phyloP scores from a whole-genome alignment of 768 basidiomycete genomes.

The Tricholomella constricta region DNA sequence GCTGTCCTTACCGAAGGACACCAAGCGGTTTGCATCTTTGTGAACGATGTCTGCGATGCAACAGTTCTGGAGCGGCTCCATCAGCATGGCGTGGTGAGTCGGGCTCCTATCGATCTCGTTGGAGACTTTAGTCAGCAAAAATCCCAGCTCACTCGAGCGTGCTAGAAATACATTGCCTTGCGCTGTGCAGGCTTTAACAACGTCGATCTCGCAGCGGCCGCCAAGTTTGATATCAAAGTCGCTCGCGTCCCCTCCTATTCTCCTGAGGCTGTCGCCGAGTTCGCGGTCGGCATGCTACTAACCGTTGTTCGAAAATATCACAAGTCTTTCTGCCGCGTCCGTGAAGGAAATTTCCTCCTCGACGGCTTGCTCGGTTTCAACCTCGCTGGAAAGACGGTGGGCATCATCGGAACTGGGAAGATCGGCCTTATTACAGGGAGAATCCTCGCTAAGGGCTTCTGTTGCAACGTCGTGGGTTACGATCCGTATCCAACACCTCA shows the following conservation, averaged over 20 bases:
- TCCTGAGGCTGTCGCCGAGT: slow-evolving; percentile 46
- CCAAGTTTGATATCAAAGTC: slow-evolving; percentile 35
- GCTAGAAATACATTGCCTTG: slow-evolving; percentile 41
- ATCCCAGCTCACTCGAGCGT: not conserved
- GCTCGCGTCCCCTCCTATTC: slow-evolving; percentile 45
- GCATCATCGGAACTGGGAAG: slow-evolving; percentile 45
- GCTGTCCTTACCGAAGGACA: slow-evolving; percentile 37
- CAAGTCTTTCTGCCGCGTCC: slow-evolving; percentile 46
- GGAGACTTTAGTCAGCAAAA: too few relatives aligned
- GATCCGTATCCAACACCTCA: slow-evolving; percentile 38
- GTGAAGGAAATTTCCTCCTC: slow-evolving; percentile 47
- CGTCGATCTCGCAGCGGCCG: slow-evolving; percentile 37
- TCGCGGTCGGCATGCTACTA: slow-evolving; percentile 48
- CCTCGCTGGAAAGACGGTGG: slow-evolving; percentile 43
- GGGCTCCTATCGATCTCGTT: not conserved
- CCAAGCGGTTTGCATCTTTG: slow-evolving; percentile 44
- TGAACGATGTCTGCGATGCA: slow-evolving; percentile 43
- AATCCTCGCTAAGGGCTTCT: slow-evolving; percentile 42
- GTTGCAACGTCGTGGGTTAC: slow-evolving; percentile 40
- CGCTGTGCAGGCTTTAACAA: slow-evolving; percentile 47
- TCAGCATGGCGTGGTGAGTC: slow-evolving; percentile 36
- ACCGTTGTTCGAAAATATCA: slow-evolving; percentile 48
- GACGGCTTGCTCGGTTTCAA: slow-evolving; percentile 46
- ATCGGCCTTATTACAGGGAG: slow-evolving; percentile 45
- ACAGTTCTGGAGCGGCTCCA: slow-evolving; percentile 33